These are phyloP conservation scores for Trametes meyenii DNA, from an alignment of 768 basidiomycete genomes.

Conservation along the genomic window DNA sequence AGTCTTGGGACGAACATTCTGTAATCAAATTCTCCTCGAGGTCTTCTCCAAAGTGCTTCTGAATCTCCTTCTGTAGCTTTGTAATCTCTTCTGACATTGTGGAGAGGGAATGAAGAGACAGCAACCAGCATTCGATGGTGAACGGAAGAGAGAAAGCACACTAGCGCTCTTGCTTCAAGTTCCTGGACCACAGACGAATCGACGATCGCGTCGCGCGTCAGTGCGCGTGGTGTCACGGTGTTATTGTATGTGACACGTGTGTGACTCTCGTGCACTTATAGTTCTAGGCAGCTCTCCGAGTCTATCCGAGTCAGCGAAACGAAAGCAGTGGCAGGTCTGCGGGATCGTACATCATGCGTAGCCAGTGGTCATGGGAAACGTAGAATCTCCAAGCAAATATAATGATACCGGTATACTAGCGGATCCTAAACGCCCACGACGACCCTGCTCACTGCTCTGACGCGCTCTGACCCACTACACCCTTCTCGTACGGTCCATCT, in stretches of 20 bases:
- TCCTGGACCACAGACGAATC: no score
- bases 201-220: slow-evolving; percentile 13
- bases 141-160: not conserved
- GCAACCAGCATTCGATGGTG: not conserved
- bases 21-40: slow-evolving; percentile 26
- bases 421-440: no score
- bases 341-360: no score
- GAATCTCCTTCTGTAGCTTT: slow-evolving; percentile 10
- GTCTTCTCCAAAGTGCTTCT: slow-evolving; percentile 15
- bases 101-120: not conserved
- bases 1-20: slow-evolving; percentile 49
- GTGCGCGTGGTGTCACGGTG: slow-evolving; percentile 13
- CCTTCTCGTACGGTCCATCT: slow-evolving; percentile 13
- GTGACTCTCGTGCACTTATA: not conserved
- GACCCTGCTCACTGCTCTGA: no score
- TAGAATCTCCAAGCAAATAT: no score
- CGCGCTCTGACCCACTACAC: no score
- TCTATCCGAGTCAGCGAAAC: no score
- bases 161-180: not conserved
- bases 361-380: no score
- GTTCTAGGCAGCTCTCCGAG: no score
- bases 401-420: no score
- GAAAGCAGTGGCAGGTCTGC: no score
- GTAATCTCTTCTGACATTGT: not conserved
- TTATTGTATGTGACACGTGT: not conserved